phyloP scores from a whole-genome alignment of 768 basidiomycete species.

The Pleurotus eryngii region DNA sequence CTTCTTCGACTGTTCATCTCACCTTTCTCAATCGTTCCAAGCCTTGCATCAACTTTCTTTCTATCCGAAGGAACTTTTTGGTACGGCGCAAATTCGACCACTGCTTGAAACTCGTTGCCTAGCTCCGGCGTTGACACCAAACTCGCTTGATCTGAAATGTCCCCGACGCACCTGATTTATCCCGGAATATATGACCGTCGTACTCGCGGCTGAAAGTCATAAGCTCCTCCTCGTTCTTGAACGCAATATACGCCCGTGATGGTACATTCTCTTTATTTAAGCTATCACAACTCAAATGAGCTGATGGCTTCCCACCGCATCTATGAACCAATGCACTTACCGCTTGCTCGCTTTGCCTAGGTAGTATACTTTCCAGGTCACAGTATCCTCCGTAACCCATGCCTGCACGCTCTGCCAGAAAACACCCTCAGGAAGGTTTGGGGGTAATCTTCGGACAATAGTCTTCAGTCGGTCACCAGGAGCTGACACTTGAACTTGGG shows the following conservation, averaged over 20 bases:
- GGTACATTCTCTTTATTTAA: constrained; percentile 80
- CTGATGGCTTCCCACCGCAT: constrained; percentile 6
- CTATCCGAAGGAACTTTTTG: constrained; percentile 80
- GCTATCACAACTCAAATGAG: constrained; percentile 34
- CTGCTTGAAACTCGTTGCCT: constrained; percentile 86
- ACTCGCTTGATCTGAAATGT: neutral
- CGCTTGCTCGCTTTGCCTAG: constrained; percentile 69
- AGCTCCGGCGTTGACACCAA: neutral
- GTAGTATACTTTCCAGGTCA: constrained; percentile 62
- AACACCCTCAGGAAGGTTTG: constrained; percentile 86
- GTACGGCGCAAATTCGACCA: constrained; percentile 93
- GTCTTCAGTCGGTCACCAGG: constrained; percentile 73
- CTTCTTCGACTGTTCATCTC: neutral
- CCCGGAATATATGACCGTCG: constrained; percentile 88
- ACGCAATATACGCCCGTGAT: constrained; percentile 90
- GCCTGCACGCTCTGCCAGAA: constrained; percentile 90
- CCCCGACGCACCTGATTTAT: constrained; percentile 70
- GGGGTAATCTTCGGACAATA: constrained; percentile 83
- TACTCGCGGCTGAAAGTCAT: constrained; percentile 78
- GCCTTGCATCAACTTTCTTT: constrained; percentile 73
- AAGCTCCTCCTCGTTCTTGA: constrained; percentile 72
- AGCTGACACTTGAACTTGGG: constrained; percentile 19
- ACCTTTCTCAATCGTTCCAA: constrained; percentile 91
- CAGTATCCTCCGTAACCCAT: constrained; percentile 80
- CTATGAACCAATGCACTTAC: constrained; percentile 33